Percentiles rank a stretch among this genome's conserved stretches.
These are phyloP conservation scores for Bassia scoparia DNA, from an alignment of 148 eudicot species.

Conservation along the genomic window DNA sequence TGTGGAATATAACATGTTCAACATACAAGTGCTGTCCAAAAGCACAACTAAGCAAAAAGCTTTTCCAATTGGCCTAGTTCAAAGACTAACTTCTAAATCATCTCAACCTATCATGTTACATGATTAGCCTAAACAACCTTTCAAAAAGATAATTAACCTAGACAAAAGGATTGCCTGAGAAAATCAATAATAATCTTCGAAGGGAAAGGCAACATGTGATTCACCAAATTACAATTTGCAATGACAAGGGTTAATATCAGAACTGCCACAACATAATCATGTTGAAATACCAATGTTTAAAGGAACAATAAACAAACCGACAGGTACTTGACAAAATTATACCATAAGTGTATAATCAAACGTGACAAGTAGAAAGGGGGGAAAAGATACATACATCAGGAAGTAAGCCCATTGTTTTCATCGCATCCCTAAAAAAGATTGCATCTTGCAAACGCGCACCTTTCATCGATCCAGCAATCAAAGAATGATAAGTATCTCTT, in stretches of 20 bases:
- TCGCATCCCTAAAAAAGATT: slow-evolving; percentile 74
- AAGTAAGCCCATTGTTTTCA: slow-evolving; percentile 86
- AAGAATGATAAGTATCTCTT: slow-evolving; percentile 76
- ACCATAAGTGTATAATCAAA: background rate
- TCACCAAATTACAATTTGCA: background rate
- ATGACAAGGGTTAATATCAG: background rate
- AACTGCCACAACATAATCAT: background rate
- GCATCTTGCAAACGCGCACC: slow-evolving; percentile 77
- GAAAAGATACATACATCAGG: slow-evolving; percentile 68
- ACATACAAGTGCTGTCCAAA: background rate
- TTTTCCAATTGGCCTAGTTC: background rate
- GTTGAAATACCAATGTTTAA: no score
- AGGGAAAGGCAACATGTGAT: no score
- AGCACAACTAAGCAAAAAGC: background rate
- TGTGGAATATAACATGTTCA: background rate
- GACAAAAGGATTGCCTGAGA: background rate
- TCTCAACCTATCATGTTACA: no score
- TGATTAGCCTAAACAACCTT: background rate
- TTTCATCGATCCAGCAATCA: slow-evolving; percentile 73
- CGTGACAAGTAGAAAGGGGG: background rate
- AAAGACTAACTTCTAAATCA: background rate
- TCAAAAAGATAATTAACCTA: background rate
- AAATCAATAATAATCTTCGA: background rate
- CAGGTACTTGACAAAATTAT: background rate
- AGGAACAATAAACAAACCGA: background rate